Conservation (phyloP, 176 grass and related monocot genomes). For the Bothriochloa decipiens region DNA sequence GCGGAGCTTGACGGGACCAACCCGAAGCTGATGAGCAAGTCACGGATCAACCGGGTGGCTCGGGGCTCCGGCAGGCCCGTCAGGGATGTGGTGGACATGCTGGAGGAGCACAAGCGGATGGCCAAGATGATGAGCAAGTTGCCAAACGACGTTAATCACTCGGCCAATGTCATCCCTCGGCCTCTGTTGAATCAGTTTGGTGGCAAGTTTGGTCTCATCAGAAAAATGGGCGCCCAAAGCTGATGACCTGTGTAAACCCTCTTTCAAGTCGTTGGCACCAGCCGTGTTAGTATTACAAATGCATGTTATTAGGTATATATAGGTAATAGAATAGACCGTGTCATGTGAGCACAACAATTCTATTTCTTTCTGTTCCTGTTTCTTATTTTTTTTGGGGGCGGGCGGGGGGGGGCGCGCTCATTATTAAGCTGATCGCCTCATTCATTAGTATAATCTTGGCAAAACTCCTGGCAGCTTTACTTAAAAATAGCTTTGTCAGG, state of each 20-base stretch:
- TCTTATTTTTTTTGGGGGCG: too few species aligned
- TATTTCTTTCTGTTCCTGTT: too few species aligned
- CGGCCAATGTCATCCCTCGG: neutral
- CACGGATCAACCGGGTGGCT: slow-evolving; percentile 54
- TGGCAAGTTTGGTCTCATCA: neutral
- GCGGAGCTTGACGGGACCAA: slow-evolving; percentile 75
- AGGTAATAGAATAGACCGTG: too few species aligned
- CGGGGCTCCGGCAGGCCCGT: slow-evolving; percentile 63
- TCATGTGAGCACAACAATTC: too few species aligned
- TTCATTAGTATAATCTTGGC: too few species aligned
- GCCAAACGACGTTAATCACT: slow-evolving; percentile 30
- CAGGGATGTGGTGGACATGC: slow-evolving; percentile 68
- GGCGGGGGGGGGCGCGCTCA: too few species aligned
- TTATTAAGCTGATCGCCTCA: too few species aligned
- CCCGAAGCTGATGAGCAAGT: slow-evolving; percentile 75
- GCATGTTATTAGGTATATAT: too few species aligned
- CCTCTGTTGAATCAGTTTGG: neutral
- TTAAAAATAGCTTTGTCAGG: too few species aligned
- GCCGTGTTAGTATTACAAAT: too few species aligned
- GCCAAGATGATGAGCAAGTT: slow-evolving; percentile 80
- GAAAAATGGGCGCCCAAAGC: neutral
- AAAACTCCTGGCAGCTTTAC: too few species aligned
- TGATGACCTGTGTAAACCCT: neutral
- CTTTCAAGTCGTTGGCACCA: too few species aligned
- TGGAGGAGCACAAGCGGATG: slow-evolving; percentile 76